phyloP scores from a whole-genome alignment of 192 early-diverging fungal species.

The Chytriomyces sp. region DNA sequence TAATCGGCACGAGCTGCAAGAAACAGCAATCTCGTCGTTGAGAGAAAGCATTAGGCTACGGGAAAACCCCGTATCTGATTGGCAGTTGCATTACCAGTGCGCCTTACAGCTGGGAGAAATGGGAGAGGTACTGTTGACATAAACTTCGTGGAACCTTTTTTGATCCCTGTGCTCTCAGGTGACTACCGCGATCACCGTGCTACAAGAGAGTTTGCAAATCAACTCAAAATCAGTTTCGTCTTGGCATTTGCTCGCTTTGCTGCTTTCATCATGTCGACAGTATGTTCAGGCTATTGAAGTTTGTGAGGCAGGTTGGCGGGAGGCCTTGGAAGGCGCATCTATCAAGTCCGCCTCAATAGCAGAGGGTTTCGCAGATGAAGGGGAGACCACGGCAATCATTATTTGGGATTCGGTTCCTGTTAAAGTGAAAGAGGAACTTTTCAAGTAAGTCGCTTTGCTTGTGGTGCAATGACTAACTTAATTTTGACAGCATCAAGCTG shows the following conservation, averaged over 20 bases:
- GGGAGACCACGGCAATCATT: slow-evolving; percentile 25
- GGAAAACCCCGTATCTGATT: not conserved
- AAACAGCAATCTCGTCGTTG: slow-evolving; percentile 16
- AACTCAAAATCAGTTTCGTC: slow-evolving; percentile 38
- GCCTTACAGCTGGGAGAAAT: slow-evolving; percentile 50
- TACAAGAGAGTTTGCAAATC: slow-evolving; percentile 39
- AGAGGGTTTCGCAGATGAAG: slow-evolving; percentile 25
- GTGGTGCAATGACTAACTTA: not conserved
- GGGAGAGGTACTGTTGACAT: slow-evolving; percentile 57
- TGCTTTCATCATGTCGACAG: slow-evolving; percentile 43
- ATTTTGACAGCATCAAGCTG: slow-evolving; percentile 41
- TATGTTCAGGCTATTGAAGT: slow-evolving; percentile 45
- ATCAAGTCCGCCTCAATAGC: not conserved
- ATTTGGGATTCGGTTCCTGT: slow-evolving; percentile 32
- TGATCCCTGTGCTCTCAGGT: slow-evolving; percentile 32
- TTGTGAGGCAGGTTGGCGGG: slow-evolving; percentile 46
- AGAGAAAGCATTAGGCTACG: slow-evolving; percentile 20
- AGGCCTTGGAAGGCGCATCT: slow-evolving; percentile 32
- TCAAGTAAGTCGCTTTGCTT: slow-evolving; percentile 38
- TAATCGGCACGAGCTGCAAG: slow-evolving; percentile 32
- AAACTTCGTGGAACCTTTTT: not conserved
- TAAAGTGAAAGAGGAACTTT: slow-evolving; percentile 40
- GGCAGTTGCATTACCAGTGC: slow-evolving; percentile 46
- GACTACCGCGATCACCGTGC: slow-evolving; percentile 35
- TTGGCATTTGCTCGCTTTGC: slow-evolving; percentile 53